These are phyloP conservation scores for Syzygium aqueum DNA, from an alignment of 345 rosid species.

Conservation along the genomic window DNA sequence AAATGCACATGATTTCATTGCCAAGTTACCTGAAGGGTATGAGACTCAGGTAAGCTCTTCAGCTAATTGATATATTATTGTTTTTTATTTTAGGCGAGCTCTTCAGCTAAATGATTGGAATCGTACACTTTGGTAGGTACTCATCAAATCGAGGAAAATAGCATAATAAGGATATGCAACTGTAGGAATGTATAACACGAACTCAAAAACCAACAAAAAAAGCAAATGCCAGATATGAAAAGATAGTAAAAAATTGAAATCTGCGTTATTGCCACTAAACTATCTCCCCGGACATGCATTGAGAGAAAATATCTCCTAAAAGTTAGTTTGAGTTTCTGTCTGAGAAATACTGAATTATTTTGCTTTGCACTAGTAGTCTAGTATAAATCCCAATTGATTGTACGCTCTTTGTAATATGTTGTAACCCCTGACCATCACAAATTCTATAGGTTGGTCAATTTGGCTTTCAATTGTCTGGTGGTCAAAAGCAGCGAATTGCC, in stretches of 20 bases:
- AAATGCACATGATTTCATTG: conserved; percentile 61
- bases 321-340: not conserved
- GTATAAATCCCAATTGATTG: not conserved
- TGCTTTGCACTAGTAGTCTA: not conserved
- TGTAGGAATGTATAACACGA: not conserved
- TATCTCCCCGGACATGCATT: not conserved
- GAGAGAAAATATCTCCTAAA: not conserved
- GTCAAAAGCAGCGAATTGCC: conserved; percentile 70
- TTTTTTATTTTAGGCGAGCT: not conserved
- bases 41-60: conserved; percentile 46
- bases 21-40: conserved; percentile 54
- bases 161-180: not conserved
- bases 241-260: not conserved
- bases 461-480: conserved; percentile 65
- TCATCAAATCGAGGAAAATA: not conserved
- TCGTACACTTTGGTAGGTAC: not conserved
- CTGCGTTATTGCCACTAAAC: not conserved
- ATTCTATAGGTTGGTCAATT: conserved; percentile 51
- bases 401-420: not conserved
- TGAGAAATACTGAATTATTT: not conserved
- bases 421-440: not conserved
- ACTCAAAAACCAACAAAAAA: not conserved
- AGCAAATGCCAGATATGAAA: not conserved
- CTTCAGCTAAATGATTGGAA: not conserved
- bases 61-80: not conserved